Conservation (phyloP, 495 filamentous ascomycete species). For the Hypomontagnella monticulosa region DNA sequence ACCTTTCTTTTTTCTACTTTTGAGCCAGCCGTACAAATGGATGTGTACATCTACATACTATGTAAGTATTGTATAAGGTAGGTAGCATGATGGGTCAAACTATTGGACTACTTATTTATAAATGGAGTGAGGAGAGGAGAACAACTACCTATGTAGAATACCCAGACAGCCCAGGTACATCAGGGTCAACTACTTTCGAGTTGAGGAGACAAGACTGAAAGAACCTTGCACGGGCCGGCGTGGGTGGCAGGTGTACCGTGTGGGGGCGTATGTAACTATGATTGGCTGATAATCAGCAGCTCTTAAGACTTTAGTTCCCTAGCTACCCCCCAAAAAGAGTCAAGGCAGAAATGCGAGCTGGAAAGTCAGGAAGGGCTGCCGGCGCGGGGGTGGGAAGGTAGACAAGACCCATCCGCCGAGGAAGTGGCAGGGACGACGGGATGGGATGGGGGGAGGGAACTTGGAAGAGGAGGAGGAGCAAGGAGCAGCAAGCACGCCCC, state of each 20-base stretch:
- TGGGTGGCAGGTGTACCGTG: slow-evolving; percentile 28
- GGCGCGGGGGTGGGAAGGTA: not conserved
- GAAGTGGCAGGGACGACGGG: not conserved
- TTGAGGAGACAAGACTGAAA: not conserved
- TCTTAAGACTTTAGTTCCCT: slow-evolving; percentile 8
- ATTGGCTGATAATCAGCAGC: slow-evolving; percentile 31
- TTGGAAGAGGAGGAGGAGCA: not conserved
- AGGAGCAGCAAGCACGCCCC: too few relatives aligned
- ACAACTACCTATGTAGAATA: not conserved
- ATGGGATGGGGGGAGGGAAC: not conserved
- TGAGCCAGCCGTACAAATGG: not conserved
- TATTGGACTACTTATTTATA: not conserved
- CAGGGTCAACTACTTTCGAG: not conserved
- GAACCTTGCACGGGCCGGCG: slow-evolving; percentile 12
- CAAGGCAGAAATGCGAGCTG: too few relatives aligned
- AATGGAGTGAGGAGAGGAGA: slow-evolving; percentile 1
- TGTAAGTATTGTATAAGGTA: not conserved
- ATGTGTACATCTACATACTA: too few relatives aligned
- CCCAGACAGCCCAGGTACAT: too few relatives aligned
- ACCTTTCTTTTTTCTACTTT: not conserved
- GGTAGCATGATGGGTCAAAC: slow-evolving; percentile 2
- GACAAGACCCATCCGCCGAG: too few relatives aligned
- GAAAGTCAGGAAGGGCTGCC: not conserved
- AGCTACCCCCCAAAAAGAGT: too few relatives aligned
- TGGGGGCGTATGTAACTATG: slow-evolving; percentile 20